Percentiles rank a stretch among this genome's conserved stretches.
Evolutionary conservation across 2,329 filamentous ascomycete species (phyloP).

Genomic region (Claviceps sp.): DNA sequence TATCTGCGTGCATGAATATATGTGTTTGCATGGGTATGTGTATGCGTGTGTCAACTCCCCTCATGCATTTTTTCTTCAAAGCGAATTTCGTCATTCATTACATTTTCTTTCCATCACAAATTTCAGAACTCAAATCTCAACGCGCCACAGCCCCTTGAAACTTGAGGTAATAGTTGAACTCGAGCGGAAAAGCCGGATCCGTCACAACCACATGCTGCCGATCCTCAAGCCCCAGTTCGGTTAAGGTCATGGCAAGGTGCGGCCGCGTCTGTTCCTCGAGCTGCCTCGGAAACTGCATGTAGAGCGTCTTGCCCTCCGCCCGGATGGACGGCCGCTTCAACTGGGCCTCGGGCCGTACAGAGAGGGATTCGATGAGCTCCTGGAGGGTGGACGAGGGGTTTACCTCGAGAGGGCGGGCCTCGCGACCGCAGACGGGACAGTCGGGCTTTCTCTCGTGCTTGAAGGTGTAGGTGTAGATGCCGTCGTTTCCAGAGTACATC

Average conservation of each 20-base stretch:
- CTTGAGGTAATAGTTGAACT: conserved; percentile 44
- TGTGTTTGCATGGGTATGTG: no score
- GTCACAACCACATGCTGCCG: conserved; percentile 87
- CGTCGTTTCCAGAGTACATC: conserved; percentile 97
- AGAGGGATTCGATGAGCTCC: conserved; percentile 75
- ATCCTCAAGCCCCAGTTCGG: conserved; percentile 56
- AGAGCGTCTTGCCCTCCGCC: conserved; percentile 67
- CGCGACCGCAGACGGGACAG: conserved; percentile 83
- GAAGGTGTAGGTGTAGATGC: conserved; percentile 96
- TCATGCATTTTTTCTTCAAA: not conserved
- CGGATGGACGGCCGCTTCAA: conserved; percentile 87
- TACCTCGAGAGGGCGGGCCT: conserved; percentile 62
- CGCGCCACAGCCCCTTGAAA: conserved; percentile 20
- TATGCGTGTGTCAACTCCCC: no score
- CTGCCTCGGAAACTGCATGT: conserved; percentile 72
- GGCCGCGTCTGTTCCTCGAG: conserved; percentile 73
- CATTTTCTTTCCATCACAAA: not conserved
- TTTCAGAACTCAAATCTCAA: not conserved
- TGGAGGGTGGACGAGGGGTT: conserved; percentile 60
- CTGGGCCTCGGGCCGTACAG: conserved; percentile 75
- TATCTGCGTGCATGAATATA: no score
- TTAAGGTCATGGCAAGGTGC: conserved; percentile 68
- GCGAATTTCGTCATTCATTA: not conserved
- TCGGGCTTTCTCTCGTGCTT: conserved; percentile 88
- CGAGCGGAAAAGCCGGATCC: conserved; percentile 74